Percentiles rank a stretch among this genome's conserved stretches.
Conservation (phyloP, 148 eudicot species). For the Camellia japonica region DNA sequence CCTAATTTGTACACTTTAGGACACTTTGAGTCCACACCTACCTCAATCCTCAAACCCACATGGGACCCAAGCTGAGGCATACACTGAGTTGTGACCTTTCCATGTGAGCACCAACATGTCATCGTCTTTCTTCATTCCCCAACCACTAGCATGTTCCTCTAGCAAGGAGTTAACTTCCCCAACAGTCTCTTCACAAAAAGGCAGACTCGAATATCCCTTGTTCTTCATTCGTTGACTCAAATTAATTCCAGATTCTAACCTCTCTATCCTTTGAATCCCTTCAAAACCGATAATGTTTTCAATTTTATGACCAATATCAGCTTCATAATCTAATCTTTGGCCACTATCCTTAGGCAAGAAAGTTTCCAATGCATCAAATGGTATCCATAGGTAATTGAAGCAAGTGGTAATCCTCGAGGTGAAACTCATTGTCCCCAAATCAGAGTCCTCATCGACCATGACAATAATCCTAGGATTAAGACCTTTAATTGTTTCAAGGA, state of each 20-base stretch:
- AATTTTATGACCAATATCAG: constrained; percentile 46
- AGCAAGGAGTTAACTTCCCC: constrained; percentile 38
- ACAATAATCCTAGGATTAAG: constrained; percentile 33
- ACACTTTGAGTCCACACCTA: not conserved
- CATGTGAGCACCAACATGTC: constrained; percentile 47
- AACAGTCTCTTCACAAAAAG: constrained; percentile 37
- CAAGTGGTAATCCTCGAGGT: constrained; percentile 35
- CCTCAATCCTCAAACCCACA: constrained; percentile 24
- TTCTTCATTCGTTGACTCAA: constrained; percentile 30
- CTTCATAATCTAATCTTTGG: constrained; percentile 39
- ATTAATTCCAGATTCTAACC: constrained; percentile 30
- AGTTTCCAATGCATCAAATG: constrained; percentile 46
- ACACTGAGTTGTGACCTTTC: constrained; percentile 49
- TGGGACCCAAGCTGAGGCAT: constrained; percentile 40
- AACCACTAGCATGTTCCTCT: constrained; percentile 55
- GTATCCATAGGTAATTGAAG: constrained; percentile 44
- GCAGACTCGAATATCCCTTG: constrained; percentile 24
- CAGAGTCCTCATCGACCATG: constrained; percentile 41
- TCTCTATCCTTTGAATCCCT: constrained; percentile 43
- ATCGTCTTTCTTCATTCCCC: constrained; percentile 54
- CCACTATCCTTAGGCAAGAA: constrained; percentile 45
- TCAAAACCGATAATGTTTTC: constrained; percentile 44
- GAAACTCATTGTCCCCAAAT: constrained; percentile 28
- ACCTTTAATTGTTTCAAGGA: constrained; percentile 26
- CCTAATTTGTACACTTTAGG: too few species aligned